Conservation (phyloP, 2,329 filamentous ascomycete species). For the Colletotrichum sansevieriae region DNA sequence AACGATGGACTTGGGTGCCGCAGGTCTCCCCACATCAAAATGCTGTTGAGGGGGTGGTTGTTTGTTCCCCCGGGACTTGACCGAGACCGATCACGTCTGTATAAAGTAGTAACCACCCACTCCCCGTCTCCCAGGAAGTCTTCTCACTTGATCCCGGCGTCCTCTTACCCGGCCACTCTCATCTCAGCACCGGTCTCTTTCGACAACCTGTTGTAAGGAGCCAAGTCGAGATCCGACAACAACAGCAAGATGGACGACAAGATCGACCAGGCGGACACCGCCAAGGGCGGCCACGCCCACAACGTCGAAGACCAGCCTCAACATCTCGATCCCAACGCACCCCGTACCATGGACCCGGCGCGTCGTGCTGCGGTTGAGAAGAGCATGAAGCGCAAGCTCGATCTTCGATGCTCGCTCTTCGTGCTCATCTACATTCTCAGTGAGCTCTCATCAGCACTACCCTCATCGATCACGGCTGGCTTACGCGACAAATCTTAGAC, state of each 20-base stretch:
- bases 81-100: constrained; percentile 29
- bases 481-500: constrained; percentile 72
- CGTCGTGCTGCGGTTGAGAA: constrained; percentile 71
- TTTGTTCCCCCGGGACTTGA: constrained; percentile 36
- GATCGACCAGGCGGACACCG: constrained; percentile 23
- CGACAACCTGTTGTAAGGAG: constrained; percentile 19
- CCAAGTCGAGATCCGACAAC: constrained; percentile 25
- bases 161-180: neutral
- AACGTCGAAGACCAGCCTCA: constrained; percentile 24
- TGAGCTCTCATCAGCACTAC: neutral
- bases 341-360: constrained; percentile 53
- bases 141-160: constrained; percentile 32
- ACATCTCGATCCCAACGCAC: constrained; percentile 25
- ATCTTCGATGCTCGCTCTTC: constrained; percentile 75
- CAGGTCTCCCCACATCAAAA: constrained; percentile 30
- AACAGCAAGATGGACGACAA: constrained; percentile 35
- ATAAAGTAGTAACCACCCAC: constrained; percentile 23
- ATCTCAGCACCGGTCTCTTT: neutral
- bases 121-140: neutral
- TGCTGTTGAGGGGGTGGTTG: constrained; percentile 33
- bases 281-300: constrained; percentile 24
- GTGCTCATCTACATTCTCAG: constrained; percentile 78
- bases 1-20: constrained; percentile 14
- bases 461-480: constrained; percentile 54
- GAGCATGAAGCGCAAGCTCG: constrained; percentile 77